A percentile compares a stretch with the other conserved stretches of the same genome.
Evolutionary conservation across 2,329 filamentous ascomycete genomes (phyloP).

Genomic region (Simplicillium aogashimaense): DNA sequence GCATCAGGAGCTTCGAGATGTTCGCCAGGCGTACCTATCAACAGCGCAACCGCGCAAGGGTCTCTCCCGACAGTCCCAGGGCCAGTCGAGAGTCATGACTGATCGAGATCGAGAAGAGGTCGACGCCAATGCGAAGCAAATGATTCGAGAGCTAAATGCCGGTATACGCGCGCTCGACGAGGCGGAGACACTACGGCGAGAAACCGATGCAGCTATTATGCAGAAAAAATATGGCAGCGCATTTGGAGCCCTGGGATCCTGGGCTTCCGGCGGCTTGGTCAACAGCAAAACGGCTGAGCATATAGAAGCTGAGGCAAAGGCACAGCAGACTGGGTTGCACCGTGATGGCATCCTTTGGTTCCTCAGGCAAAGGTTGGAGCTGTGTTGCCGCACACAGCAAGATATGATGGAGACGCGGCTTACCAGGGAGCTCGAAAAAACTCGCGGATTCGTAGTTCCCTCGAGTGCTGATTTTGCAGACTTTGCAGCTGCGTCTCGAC

Average conservation of each 20-base stretch:
- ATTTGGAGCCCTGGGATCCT: constrained; percentile 51
- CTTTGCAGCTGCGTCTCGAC: constrained; percentile 9
- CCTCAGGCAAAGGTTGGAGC: constrained; percentile 64
- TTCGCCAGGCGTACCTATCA: constrained; percentile 86
- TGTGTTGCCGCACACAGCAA: constrained; percentile 68
- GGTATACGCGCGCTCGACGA: constrained; percentile 72
- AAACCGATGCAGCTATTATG: constrained; percentile 62
- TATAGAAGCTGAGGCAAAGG: constrained; percentile 58
- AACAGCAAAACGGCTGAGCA: constrained; percentile 53
- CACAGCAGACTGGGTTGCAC: constrained; percentile 57
- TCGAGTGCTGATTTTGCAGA: constrained; percentile 21
- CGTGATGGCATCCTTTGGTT: constrained; percentile 80
- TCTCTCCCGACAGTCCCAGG: constrained; percentile 35
- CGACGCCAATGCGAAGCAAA: constrained; percentile 75
- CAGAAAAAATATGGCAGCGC: constrained; percentile 58
- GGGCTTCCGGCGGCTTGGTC: constrained; percentile 53
- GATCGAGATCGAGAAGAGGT: constrained; percentile 78
- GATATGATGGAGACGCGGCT: constrained; percentile 89
- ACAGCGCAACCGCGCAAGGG: constrained; percentile 56
- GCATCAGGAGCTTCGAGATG: constrained; percentile 67
- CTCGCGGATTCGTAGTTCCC: constrained; percentile 59
- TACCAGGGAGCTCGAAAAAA: constrained; percentile 78
- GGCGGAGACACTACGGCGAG: constrained; percentile 71
- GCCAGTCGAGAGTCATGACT: constrained; percentile 50
- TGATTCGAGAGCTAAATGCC: constrained; percentile 76